Evolutionary conservation across 202 grass and related monocot species (phyloP), one percentile per base, ranked within the genome.

Genomic region (Elaeis oleifera): DNA sequence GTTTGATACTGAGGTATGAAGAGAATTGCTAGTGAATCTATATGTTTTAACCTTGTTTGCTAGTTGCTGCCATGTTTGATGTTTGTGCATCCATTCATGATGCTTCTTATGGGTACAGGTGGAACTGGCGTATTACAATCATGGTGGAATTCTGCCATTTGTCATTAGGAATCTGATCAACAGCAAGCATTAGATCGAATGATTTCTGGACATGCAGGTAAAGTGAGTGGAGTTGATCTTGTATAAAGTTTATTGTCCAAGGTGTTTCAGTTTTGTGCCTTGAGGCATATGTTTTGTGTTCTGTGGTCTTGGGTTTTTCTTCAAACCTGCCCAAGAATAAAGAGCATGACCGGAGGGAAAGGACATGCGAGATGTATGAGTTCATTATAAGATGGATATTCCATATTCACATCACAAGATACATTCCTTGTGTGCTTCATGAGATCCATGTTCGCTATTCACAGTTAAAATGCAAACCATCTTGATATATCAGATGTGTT

Each of bases 61-160:
- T 13, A 44, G 36, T 44, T 44, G 0, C 36, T 27, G 22, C 23
- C 51, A 24, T 52, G 16, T 65, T 52, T 9, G 16, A 14, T 53
- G 26, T 18, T 25, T 51, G 16, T 51, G 62, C 48, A 25, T 25
- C 23, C 16, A 21, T 13, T 16, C 20, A 50, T 18, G 26, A 16
- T 53, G 15, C 13, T 13, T 18, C 54, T 77, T 21, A 21, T 22
- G 67, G 13, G 5, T 74, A 54, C 65, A 97, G 92, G 92, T 97
- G 84, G 92, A 97, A 72, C 71, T 97, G 32, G 92, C 88, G 15
- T 97, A 97, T 73, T 97, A 89, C 68, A 75, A 90, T 51, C 69
- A 97, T 15, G 92, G 92, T 21, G 92, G 92, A 18, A 97, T 97
- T 79, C 77, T 97, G 21, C 92, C 92, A 19, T 97, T 75, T 67